Percentiles rank a stretch among this genome's conserved stretches.
Conservation (phyloP, 1,284 basidiomycete genomes). For the Trichosporon coremiiforme region DNA sequence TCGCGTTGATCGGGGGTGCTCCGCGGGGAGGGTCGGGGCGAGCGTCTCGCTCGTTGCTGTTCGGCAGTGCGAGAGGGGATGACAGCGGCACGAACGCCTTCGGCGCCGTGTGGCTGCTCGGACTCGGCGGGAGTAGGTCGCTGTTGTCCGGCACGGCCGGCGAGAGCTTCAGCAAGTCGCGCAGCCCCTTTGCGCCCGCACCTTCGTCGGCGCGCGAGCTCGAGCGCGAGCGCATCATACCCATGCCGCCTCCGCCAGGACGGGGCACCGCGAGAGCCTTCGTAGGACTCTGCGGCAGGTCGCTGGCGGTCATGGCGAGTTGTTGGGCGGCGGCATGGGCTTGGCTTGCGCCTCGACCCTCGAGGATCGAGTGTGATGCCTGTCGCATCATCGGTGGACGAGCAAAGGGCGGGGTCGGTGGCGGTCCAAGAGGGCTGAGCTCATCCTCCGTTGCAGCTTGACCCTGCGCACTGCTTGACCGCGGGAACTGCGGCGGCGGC, state of each 20-base stretch:
- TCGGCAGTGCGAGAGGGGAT: constrained; percentile 52
- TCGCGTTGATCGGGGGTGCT: background rate
- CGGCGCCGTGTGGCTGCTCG: constrained; percentile 59
- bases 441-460: constrained; percentile 6
- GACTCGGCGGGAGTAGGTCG: constrained; percentile 76
- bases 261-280: constrained; percentile 32
- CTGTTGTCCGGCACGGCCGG: constrained; percentile 44
- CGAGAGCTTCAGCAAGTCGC: constrained; percentile 53
- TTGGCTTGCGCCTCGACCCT: constrained; percentile 44
- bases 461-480: constrained; percentile 41
- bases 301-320: constrained; percentile 34
- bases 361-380: constrained; percentile 55
- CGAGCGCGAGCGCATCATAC: constrained; percentile 49
- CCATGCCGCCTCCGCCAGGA: constrained; percentile 26
- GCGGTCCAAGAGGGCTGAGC: constrained; percentile 23
- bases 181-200: constrained; percentile 39
- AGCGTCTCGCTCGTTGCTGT: constrained; percentile 5
- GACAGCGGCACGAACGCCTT: constrained; percentile 57
- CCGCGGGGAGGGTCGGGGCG: constrained; percentile 6
- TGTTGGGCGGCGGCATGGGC: constrained; percentile 41
- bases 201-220: constrained; percentile 43
- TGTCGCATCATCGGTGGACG: constrained; percentile 53
- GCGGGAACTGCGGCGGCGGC: constrained; percentile 20
- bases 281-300: constrained; percentile 34
- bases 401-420: constrained; percentile 29